phyloP scores from a whole-genome alignment of 768 basidiomycete genomes.

The Sutorius australiensis region DNA sequence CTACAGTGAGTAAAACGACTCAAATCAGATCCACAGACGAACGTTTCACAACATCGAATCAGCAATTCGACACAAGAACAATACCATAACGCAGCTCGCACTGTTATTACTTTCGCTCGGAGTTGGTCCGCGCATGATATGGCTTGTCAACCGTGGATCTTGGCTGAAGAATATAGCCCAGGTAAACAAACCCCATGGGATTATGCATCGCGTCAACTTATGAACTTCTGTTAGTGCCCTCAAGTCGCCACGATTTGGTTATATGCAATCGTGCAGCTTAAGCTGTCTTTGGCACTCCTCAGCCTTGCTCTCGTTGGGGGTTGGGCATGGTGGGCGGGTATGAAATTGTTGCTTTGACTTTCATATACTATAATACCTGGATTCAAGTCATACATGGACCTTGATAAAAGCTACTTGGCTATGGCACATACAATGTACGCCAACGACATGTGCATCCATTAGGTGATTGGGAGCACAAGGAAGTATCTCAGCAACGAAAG shows the following conservation, averaged over 20 bases:
- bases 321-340: slow-evolving; percentile 61
- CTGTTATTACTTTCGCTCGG: slow-evolving; percentile 57
- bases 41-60: slow-evolving; percentile 4
- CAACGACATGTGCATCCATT: not conserved
- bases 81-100: slow-evolving; percentile 48
- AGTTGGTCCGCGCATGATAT: slow-evolving; percentile 66
- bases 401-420: not conserved
- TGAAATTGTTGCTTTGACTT: slow-evolving; percentile 41
- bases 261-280: slow-evolving; percentile 67
- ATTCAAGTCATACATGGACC: not conserved
- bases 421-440: slow-evolving; percentile 10
- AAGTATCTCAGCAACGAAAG: not conserved
- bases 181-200: slow-evolving; percentile 36
- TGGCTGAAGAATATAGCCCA: slow-evolving; percentile 74
- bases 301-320: slow-evolving; percentile 50
- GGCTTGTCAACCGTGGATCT: slow-evolving; percentile 61
- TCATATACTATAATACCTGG: not conserved
- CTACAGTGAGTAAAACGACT: slow-evolving; percentile 21
- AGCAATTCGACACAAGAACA: slow-evolving; percentile 62
- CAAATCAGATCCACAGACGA: not conserved
- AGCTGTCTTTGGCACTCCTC: slow-evolving; percentile 56
- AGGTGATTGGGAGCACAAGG: not conserved
- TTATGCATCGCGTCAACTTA: not conserved
- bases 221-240: slow-evolving; percentile 49
- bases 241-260: slow-evolving; percentile 79